Percentiles rank a stretch among this genome's conserved stretches.
These are phyloP conservation scores for Suillus discolor DNA, from an alignment of 768 basidiomycete species.

Conservation along the genomic window DNA sequence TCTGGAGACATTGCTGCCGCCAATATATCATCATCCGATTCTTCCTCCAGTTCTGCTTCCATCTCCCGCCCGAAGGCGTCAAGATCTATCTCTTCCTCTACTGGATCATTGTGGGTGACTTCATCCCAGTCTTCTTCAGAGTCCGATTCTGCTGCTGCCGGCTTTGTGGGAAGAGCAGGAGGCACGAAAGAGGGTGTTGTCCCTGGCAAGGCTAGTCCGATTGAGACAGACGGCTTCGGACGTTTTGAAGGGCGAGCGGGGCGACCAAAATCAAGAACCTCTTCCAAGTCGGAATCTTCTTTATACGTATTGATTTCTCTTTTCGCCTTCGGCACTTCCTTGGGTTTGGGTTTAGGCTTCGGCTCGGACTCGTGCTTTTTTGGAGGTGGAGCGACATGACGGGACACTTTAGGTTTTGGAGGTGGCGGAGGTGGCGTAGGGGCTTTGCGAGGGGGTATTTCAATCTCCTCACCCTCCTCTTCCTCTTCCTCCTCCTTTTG, in stretches of 20 bases:
- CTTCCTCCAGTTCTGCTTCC: slow-evolving; percentile 40
- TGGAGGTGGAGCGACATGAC: slow-evolving; percentile 23
- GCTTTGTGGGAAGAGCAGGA: slow-evolving; percentile 30
- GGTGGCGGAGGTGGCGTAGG: slow-evolving; percentile 33
- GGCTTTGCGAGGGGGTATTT: slow-evolving; percentile 23
- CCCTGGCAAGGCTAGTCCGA: slow-evolving; percentile 43
- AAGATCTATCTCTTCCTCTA: slow-evolving; percentile 36
- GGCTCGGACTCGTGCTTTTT: slow-evolving; percentile 24
- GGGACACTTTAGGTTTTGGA: slow-evolving; percentile 36
- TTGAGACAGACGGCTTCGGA: slow-evolving; percentile 27
- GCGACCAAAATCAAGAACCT: slow-evolving; percentile 50
- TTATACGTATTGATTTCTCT: slow-evolving; percentile 21
- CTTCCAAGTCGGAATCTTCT: slow-evolving; percentile 40
- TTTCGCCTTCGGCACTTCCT: slow-evolving; percentile 25
- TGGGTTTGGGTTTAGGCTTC: slow-evolving; percentile 32
- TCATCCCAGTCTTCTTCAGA: slow-evolving; percentile 60
- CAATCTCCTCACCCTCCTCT: slow-evolving; percentile 30
- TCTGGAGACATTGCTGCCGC: slow-evolving; percentile 43
- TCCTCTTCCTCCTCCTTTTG: slow-evolving; percentile 38
- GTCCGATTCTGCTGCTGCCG: slow-evolving; percentile 37
- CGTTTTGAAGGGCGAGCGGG: slow-evolving; percentile 44
- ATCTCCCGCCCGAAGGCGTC: slow-evolving; percentile 39
- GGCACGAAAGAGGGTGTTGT: slow-evolving; percentile 30
- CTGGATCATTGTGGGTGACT: slow-evolving; percentile 27
- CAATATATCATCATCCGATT: slow-evolving; percentile 54